These are phyloP conservation scores for Trypanosoma melophagium DNA, from an alignment of 208 protist species.

Conservation along the genomic window DNA sequence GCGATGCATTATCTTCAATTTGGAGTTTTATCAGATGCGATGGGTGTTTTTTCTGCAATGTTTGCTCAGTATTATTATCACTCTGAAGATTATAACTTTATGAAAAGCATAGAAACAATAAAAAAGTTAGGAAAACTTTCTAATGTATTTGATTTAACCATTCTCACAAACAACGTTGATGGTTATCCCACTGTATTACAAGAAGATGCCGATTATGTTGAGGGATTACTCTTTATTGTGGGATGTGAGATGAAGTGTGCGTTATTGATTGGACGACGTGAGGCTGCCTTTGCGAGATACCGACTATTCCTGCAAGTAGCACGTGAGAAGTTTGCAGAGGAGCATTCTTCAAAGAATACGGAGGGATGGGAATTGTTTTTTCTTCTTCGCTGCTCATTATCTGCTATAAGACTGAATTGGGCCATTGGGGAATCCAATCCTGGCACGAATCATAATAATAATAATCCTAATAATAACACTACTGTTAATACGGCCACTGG, in stretches of 20 bases:
- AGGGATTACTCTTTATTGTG: constrained; percentile 64
- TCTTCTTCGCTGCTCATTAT: constrained; percentile 63
- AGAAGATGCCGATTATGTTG: constrained; percentile 48
- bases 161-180: constrained; percentile 18
- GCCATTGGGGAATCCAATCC: background rate
- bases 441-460: background rate
- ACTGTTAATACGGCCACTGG: background rate
- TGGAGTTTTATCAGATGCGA: constrained; percentile 57
- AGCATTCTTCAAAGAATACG: constrained; percentile 5
- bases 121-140: constrained; percentile 48
- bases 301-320: constrained; percentile 59
- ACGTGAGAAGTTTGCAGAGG: constrained; percentile 73
- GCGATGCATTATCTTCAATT: constrained; percentile 78
- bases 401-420: constrained; percentile 40
- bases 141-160: constrained; percentile 49
- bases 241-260: constrained; percentile 59
- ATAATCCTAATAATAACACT: background rate
- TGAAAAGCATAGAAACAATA: constrained; percentile 34
- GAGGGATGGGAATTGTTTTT: constrained; percentile 57
- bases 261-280: constrained; percentile 37
- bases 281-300: constrained; percentile 41
- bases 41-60: constrained; percentile 40
- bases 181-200: constrained; percentile 55
- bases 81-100: constrained; percentile 82
- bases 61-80: constrained; percentile 86